Base-by-base conservation (phyloP, 2,329 filamentous ascomycete species). In the Penicillium griseofulvum region DNA sequence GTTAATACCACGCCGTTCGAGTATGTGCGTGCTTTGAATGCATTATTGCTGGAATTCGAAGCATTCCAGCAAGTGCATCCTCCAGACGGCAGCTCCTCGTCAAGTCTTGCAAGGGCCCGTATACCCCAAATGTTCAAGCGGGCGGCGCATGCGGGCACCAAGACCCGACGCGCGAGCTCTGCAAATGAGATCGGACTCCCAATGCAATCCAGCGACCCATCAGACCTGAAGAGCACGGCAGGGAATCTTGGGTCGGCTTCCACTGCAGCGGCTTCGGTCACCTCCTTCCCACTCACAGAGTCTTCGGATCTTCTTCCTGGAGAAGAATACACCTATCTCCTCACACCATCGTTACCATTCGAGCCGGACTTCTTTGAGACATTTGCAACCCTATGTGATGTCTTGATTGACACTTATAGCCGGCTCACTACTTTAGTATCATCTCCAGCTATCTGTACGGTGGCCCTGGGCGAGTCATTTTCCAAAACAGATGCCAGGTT, bases 351-450 rank as follows among this genome's bases (percentile, higher is more conserved):
- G 16, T 77, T 99, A 45, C 94, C 94, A 0, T 99, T 99, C 69
- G 92, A 97, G 61, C 94, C 94, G 0, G 94, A 99, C 74, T 99
- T 96, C 68, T 94, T 93, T 73, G 91, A 95, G 76, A 97, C 92
- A 0, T 97, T 97, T 76, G 88, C 91, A 14, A 97, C 94, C 12
- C 81, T 99, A 7, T 97, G 94, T 76, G 94, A 99, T 70, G 90
- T 96, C 3, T 78, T 99, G 58, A 95, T 97, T 65, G 94, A 97
- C 72, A 90, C 87, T 68, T 99, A 99, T 75, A 86, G 86, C 34
- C 85, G 87, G 52, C 84, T 99, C 28, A 78, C 95, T 65, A 81
- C 80, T 41, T 79, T 99, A 56, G 79, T 97, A 22, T 82, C 86
- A n/a, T 85, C 85, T 3, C 88, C 92, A 1, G 83, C 87, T 26